These are phyloP conservation scores for Metschnikowia picachoensis DNA, from an alignment of 805 yeast genomes.

Conservation along the genomic window DNA sequence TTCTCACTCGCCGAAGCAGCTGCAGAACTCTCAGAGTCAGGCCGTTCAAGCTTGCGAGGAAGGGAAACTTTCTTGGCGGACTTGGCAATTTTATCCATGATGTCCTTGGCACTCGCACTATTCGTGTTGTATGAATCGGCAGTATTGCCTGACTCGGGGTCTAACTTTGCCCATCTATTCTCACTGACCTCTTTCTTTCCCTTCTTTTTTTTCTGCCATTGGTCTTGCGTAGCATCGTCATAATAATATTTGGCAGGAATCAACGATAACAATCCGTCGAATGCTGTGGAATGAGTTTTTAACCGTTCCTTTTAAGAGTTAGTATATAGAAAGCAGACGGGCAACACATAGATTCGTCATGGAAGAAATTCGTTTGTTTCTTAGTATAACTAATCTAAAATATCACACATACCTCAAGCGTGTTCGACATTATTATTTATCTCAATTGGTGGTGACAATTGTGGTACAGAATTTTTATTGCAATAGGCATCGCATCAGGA, in stretches of 20 bases:
- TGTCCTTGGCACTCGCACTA: conserved; percentile 57
- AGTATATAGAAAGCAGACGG: conserved; percentile 12
- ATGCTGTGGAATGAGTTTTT: conserved; percentile 74
- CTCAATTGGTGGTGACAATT: conserved; percentile 8
- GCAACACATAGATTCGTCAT: too few species aligned
- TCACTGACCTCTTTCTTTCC: conserved; percentile 58
- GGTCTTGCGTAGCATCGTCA: conserved; percentile 84
- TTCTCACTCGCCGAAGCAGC: too few species aligned
- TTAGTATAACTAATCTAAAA: too few species aligned
- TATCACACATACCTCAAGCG: conserved; percentile 50
- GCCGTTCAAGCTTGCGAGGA: conserved; percentile 23
- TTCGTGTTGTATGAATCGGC: conserved; percentile 40
- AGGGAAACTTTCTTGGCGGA: conserved; percentile 49
- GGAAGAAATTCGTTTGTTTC: too few species aligned
- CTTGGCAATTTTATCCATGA: conserved; percentile 50
- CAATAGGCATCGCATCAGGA: conserved; percentile 18
- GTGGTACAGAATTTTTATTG: conserved; percentile 10
- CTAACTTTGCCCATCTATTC: conserved; percentile 67
- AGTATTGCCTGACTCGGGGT: conserved; percentile 52
- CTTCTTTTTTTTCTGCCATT: conserved; percentile 85
- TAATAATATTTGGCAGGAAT: conserved; percentile 94
- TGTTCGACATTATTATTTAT: conserved; percentile 44
- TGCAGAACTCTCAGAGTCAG: background rate
- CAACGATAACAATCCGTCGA: conserved; percentile 82
- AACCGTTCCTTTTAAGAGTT: conserved; percentile 57